phyloP scores from a whole-genome alignment of 1,139 yeast species.

The Pichia sp. region DNA sequence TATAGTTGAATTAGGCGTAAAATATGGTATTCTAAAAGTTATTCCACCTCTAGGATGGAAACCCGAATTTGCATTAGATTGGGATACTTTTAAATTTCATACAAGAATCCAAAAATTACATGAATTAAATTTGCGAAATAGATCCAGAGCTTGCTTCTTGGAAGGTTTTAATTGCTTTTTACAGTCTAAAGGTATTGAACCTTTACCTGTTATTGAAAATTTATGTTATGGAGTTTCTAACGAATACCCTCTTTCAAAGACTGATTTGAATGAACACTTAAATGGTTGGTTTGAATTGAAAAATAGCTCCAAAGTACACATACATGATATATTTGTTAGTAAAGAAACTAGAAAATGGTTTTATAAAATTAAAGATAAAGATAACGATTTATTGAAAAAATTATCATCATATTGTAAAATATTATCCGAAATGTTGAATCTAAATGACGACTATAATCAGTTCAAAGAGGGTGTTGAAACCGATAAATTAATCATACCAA shows the following conservation, averaged over 20 bases:
- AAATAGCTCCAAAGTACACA: constrained; percentile 19
- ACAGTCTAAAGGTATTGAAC: constrained; percentile 33
- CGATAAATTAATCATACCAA: background rate
- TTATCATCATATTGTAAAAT: constrained; percentile 18
- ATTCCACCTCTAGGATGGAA: constrained; percentile 56
- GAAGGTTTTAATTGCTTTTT: constrained; percentile 54
- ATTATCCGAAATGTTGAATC: constrained; percentile 13
- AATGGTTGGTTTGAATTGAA: constrained; percentile 23
- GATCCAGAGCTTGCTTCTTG: constrained; percentile 56
- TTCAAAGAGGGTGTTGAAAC: background rate
- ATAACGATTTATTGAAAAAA: constrained; percentile 12
- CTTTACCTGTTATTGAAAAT: constrained; percentile 14
- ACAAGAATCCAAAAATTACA: constrained; percentile 59
- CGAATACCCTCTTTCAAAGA: background rate
- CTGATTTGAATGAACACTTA: constrained; percentile 1
- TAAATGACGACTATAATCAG: background rate
- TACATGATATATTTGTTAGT: constrained; percentile 27
- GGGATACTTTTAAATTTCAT: constrained; percentile 48
- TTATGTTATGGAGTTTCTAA: constrained; percentile 14
- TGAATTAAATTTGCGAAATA: constrained; percentile 55
- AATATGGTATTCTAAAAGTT: constrained; percentile 59
- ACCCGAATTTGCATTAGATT: constrained; percentile 50
- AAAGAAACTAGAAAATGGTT: constrained; percentile 13
- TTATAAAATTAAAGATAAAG: constrained; percentile 12
- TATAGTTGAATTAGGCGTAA: constrained; percentile 45